Conservation (phyloP, 805 yeast genomes). For the Clavispora santaluciae region DNA sequence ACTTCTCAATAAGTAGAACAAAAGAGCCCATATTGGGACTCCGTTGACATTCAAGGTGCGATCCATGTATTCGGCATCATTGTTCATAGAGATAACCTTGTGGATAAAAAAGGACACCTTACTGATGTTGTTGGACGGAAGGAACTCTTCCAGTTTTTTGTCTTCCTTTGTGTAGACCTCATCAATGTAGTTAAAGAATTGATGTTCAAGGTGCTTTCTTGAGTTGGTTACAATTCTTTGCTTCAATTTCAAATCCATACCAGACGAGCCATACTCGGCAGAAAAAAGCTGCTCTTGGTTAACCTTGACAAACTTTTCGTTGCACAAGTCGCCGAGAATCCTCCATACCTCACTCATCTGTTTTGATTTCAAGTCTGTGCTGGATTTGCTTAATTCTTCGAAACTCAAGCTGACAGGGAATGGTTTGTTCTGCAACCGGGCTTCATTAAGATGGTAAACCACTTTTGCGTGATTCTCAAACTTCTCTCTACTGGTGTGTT, state of each 20-base stretch:
- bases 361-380: conserved; percentile 58
- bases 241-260: conserved; percentile 22
- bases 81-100: conserved; percentile 31
- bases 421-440: conserved; percentile 48
- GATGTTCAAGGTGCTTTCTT: conserved; percentile 60
- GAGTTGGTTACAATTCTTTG: conserved; percentile 51
- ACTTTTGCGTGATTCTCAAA: conserved; percentile 74
- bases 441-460: conserved; percentile 64
- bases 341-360: conserved; percentile 75
- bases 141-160: conserved; percentile 24
- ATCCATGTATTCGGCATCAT: conserved; percentile 20
- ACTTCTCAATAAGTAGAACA: conserved; percentile 79
- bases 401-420: conserved; percentile 60
- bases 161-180: conserved; percentile 57
- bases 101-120: conserved; percentile 60
- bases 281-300: conserved; percentile 34
- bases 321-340: conserved; percentile 48
- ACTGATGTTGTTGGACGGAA: conserved; percentile 63
- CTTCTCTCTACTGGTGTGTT: conserved; percentile 44
- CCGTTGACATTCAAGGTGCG: conserved; percentile 58
- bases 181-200: conserved; percentile 72
- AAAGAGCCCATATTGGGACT: conserved; percentile 88
- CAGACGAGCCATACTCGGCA: conserved; percentile 12
- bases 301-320: conserved; percentile 30
- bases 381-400: conserved; percentile 52